Evolutionary conservation across 768 basidiomycete species (phyloP), one percentile per base, ranked within the genome.

Genomic region (Leucosporidium creatinivorum): DNA sequence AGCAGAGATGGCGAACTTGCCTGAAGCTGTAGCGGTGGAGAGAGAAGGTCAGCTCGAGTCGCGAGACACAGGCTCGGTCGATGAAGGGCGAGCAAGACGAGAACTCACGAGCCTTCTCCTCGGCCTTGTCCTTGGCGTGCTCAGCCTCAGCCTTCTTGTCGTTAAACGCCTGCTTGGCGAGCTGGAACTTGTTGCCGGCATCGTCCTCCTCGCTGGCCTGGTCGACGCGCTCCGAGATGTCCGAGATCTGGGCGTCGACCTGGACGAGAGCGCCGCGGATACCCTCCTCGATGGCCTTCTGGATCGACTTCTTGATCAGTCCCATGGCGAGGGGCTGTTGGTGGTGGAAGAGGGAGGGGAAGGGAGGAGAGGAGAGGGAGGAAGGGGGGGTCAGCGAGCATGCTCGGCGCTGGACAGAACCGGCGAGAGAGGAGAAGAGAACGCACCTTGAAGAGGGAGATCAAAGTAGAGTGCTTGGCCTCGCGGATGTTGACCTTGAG

Each of bases 401-500:
- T 44, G 8, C 39, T 44, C 39, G 39, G 10, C 15, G 8, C 39
- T 5, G 39, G 8, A 21, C 25, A 9, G 26, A 13, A 52, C 56
- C 70, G 21, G 61, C 63, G 33, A 64, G 63, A 61, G 68, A 62
- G 5, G 88, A 87, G 39, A 3, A 2, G 15, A 44, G 10, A 44
- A 44, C 39, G 8, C 39, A 44, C 39, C 62, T 84, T 85, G 49
- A 96, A 73, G 0, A 89, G 87, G 82, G 89, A 91, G 83, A 93
- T 94, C 69, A 93, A 77, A 30, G 88, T 79, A 74, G 92, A 89
- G 79, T 96, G 92, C 79, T 93, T 93, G 69, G 87, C 84, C 72
- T 97, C 93, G 7, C 91, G 85, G 73, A 99, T 90, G 30, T 86
- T 84, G 80, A 93, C 94, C 79, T 89, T 92, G 74, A 98, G 84